Base-by-base conservation (phyloP, 2,329 filamentous ascomycete species). In the Claviceps spartinae region DNA sequence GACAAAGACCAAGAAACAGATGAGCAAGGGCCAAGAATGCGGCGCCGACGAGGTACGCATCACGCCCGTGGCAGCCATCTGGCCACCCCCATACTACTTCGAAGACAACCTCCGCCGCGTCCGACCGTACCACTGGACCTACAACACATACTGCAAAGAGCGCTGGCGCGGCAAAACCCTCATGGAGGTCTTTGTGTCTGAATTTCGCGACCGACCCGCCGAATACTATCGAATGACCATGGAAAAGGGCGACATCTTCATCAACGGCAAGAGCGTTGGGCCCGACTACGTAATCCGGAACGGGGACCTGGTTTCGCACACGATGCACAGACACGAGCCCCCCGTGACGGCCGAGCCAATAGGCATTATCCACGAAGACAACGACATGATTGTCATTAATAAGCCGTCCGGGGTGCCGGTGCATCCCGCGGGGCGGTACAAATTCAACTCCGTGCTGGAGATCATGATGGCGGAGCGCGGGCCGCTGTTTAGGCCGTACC, bases 331-430 rank as follows among this genome's bases (percentile, higher is more conserved):
- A 14, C 93, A 98, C 66, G 93, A 98, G 68, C 93, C 93, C 2
- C 93, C 93, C 1, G 88, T 96, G 36, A 90, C 88, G 2, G 83
- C 82, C 16, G 79, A 86, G 43, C 80, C 86, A 0, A 84, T 98
- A 48, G 80, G 79, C 16, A 78, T 96, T 46, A 82, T 98, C 41
- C 86, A 95, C 67, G 93, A 98, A 67, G 88, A 95, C 60, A 81
- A 94, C 46, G 85, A 90, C 58, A 84, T 98, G 73, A 85, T 98
- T 54, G 90, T 97, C 55, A 95, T 98, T 65, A 89, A 96, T 71
- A 98, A 98, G 68, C 93, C 93, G 0, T 85, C 91, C 0, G 93
- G 93, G 6, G 83, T 98, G 42, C 93, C 93, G 0, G 93, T 98
- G 0, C 93, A 98, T 66, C 88, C 93, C 5, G 91, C 93, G 1